Base-by-base conservation (phyloP, 345 rosid genomes). In the Salix koriyanagi region DNA sequence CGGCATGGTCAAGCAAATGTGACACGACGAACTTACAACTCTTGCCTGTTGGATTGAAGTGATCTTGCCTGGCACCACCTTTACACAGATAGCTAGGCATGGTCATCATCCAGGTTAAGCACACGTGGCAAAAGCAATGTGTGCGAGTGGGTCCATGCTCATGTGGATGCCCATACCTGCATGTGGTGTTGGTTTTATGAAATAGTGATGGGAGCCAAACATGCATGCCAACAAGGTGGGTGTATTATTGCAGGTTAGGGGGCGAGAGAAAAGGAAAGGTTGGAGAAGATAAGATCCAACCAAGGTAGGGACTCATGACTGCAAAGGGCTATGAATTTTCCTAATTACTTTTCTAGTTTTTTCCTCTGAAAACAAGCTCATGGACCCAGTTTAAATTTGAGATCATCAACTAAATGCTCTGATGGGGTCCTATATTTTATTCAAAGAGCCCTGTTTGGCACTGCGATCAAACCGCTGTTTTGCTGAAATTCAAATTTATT, bases 141-240 rank as follows among this genome's bases (percentile, higher is more conserved):
- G 12, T 14, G 18, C 0, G 50, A 15, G 69, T 32, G 80, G 84
- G 85, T 60, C 84, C 80, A 48, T 37, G 36, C 66, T 54, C 86
- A 77, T 75, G 69, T 83, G 77, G 72, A 75, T 73, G 86, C 77
- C 86, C 89, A 82, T 86, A 15, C 79, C 28, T 42, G 69, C 84
- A 82, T 82, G 87, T 82, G 87, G 76, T 71, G 65, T 18, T 28
- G 36, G 69, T 77, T 68, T 28, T 54, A 34, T 18, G 34, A 26
- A 72, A 74, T 19, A 82, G 62, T 69, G 70, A 65, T 74, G 30
- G 73, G 71, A 67, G 70, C 76, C 78, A 71, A 76, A 79, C 12
- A 41, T 1, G n/a, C 4, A 39, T 3, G 39, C 48, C 56, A 15
- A n/a, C 21, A 71, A 50, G 39, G 64, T 30, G 61, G 26, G 52